phyloP scores from a whole-genome alignment of 257 asterid genomes.

The Sherardia arvensis region DNA sequence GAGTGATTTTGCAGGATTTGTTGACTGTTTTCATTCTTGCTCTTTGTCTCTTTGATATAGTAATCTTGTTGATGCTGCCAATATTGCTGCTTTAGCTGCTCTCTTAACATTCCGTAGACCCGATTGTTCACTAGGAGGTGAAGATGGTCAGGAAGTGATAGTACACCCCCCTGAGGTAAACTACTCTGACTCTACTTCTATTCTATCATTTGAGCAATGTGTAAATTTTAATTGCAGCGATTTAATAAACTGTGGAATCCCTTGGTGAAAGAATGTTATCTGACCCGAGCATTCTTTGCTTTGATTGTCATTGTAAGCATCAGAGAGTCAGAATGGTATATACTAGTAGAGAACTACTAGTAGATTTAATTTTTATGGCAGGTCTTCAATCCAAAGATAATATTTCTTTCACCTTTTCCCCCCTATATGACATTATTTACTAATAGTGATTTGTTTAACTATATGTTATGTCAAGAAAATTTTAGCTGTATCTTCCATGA shows the following conservation, averaged over 20 bases:
- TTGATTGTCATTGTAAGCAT: neutral
- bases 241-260: neutral
- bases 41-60: conserved; percentile 27
- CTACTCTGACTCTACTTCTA: neutral
- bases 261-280: neutral
- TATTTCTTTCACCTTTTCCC: neutral
- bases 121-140: conserved; percentile 83
- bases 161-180: conserved; percentile 78
- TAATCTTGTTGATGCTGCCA: conserved; percentile 95
- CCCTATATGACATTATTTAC: neutral
- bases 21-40: conserved; percentile 1
- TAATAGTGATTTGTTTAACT: neutral
- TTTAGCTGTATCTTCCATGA: no score
- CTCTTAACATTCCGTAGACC: conserved; percentile 87
- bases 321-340: neutral
- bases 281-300: neutral
- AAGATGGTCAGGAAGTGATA: conserved; percentile 73
- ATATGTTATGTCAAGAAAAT: neutral
- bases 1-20: no score
- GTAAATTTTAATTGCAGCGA: neutral
- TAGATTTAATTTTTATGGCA: no score
- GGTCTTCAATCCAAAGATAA: neutral
- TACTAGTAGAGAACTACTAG: no score
- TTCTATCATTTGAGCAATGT: neutral
- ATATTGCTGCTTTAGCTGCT: conserved; percentile 91